Base-by-base conservation (phyloP, 495 filamentous ascomycete genomes). In the Neurospora sp. region DNA sequence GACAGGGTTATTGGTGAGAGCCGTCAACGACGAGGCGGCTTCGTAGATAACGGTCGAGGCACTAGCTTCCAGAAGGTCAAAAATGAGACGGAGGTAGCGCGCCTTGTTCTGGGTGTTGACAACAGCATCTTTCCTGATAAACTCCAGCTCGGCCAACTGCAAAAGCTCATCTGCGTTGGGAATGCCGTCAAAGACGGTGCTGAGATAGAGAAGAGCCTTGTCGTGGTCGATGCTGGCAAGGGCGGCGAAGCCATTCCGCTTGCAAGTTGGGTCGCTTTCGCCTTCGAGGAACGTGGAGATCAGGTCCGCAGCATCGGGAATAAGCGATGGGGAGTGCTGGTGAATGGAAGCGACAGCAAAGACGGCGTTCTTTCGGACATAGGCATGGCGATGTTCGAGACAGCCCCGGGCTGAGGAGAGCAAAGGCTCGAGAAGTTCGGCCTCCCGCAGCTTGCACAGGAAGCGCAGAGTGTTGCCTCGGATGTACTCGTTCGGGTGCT, bases 401-500 rank as follows among this genome's bases (percentile, higher is more conserved):
- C 96, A 99, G 34, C 90, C 89, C 36, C 96, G 91, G 48, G 93
- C 93, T 7, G 96, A 95, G 37, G 95, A 94, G 34, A 98, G 88
- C 72, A 98, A 89, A 69, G 96, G 96, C 81, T 99, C 96, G 74
- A 99, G 92, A 72, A 99, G 90, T 84, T 99, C 96, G 31, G 94
- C 88, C 80, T 99, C 96, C 74, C 93, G 90, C 71, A 99, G 90
- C 85, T 99, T 99, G 89, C 90, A 94, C 40, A 99, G 87, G 85
- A 98, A 99, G 72, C 96, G 92, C 45, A 99, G 87, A 11, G 96
- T 99, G 79, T 97, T 97, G 74, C 95, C 96, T 73, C 96, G 89
- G 72, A 99, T 92, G 83, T 97, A 99, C 86, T 99, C 96, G 85
- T 99, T 99, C 69, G 96, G 90, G 76, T 98, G 94, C 82, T 97